Evolutionary conservation across 2,329 filamentous ascomycete species (phyloP).

Genomic region (Hypoxylon sp.): DNA sequence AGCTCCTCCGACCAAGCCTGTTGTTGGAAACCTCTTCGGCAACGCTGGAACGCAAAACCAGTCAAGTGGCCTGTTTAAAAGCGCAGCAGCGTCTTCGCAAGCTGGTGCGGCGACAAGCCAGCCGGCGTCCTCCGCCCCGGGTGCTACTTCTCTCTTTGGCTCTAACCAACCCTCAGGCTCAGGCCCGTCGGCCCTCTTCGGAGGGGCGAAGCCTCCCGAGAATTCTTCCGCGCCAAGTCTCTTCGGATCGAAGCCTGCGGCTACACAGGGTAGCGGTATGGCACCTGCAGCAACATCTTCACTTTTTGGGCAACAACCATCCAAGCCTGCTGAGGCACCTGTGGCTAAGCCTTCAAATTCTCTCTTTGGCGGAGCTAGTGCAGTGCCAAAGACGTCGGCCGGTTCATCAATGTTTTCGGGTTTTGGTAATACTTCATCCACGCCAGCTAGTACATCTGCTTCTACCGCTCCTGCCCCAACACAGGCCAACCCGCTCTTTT

Average conservation of each 20-base stretch:
- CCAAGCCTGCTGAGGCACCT: slow-evolving; percentile 48
- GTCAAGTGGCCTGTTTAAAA: slow-evolving; percentile 43
- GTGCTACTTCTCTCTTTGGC: slow-evolving; percentile 45
- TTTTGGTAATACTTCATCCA: slow-evolving; percentile 35
- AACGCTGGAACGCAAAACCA: slow-evolving; percentile 43
- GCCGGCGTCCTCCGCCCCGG: slow-evolving; percentile 47
- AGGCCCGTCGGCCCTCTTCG: slow-evolving; percentile 43
- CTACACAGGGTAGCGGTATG: slow-evolving; percentile 31
- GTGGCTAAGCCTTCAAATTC: slow-evolving; percentile 43
- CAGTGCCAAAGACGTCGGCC: slow-evolving; percentile 42
- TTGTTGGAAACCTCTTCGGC: slow-evolving; percentile 52
- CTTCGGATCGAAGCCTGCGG: slow-evolving; percentile 48
- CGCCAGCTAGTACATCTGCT: slow-evolving; percentile 37
- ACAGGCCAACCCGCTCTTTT: slow-evolving; percentile 45
- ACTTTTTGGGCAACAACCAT: slow-evolving; percentile 44
- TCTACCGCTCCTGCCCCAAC: slow-evolving; percentile 43
- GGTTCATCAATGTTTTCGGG: slow-evolving; percentile 45
- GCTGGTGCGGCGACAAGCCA: slow-evolving; percentile 52
- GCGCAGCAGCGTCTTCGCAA: slow-evolving; percentile 36
- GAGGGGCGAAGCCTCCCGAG: slow-evolving; percentile 49
- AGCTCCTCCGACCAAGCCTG: slow-evolving; percentile 62
- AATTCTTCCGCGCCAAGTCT: slow-evolving; percentile 41
- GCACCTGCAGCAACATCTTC: slow-evolving; percentile 34
- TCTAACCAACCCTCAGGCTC: slow-evolving; percentile 42
- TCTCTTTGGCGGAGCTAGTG: slow-evolving; percentile 45